A percentile compares a stretch with the other conserved stretches of the same genome.
These are phyloP conservation scores for Terana coerulea DNA, from an alignment of 768 basidiomycete genomes.

Conservation along the genomic window DNA sequence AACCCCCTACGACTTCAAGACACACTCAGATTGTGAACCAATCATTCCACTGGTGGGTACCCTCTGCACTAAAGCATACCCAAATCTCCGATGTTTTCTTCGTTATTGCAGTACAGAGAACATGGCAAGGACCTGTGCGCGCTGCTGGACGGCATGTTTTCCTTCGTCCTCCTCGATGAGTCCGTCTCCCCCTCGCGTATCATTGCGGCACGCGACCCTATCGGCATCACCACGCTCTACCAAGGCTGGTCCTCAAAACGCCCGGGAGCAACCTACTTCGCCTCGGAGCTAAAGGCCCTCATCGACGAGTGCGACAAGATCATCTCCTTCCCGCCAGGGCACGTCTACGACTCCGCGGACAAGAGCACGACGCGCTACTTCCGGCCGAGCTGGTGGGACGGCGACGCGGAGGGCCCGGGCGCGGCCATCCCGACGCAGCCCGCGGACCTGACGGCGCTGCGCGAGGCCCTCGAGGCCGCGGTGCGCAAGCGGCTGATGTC, in stretches of 20 bases:
- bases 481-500: constrained; percentile 96
- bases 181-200: constrained; percentile 84
- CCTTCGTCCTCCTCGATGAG: constrained; percentile 94
- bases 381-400: constrained; percentile 84
- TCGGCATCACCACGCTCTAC: constrained; percentile 98
- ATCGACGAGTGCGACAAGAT: constrained; percentile 91
- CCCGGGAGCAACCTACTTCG: constrained; percentile 85
- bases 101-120: constrained; percentile 66
- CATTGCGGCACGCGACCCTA: constrained; percentile 94
- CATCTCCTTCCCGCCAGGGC: constrained; percentile 95
- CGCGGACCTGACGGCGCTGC: constrained; percentile 64
- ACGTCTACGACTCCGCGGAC: constrained; percentile 88
- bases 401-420: constrained; percentile 63
- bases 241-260: constrained; percentile 87
- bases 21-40: constrained; percentile 97
- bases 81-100: neutral
- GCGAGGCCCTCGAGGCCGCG: constrained; percentile 84
- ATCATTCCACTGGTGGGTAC: constrained; percentile 79
- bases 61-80: neutral
- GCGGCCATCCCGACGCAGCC: constrained; percentile 54
- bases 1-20: constrained; percentile 79
- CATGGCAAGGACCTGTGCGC: constrained; percentile 71
- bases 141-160: constrained; percentile 97
- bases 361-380: constrained; percentile 80
- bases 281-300: constrained; percentile 94